Evolutionary conservation across 2,329 filamentous ascomycete species (phyloP), one percentile per base, ranked within the genome.

Genomic region (Ophiostoma novo-ulmi): DNA sequence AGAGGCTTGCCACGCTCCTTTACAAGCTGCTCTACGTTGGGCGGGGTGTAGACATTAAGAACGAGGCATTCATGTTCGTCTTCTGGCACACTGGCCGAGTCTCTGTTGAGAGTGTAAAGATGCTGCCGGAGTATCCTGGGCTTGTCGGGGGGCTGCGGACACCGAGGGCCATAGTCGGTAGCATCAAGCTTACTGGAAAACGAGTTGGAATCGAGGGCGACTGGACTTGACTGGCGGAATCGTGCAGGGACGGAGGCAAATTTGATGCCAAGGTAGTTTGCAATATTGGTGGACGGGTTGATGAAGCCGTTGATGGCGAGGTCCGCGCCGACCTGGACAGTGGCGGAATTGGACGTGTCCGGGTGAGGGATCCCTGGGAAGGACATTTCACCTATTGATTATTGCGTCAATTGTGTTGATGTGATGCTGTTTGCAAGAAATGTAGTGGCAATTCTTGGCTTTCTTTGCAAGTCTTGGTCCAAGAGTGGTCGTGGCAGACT

Each of bases 201-300:
- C 14, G 44, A 14, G 0, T 36, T 10, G 26, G 44, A n/a, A 0
- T 36, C 10, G 36, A 67, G 68, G 35, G 64, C 35, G 10, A 71
- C 17, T 11, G n/a, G 70, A 44, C 44, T 20, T 1, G 71, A 70
- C 22, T 70, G 70, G 41, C 71, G 70, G 17, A 72, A 72, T 4
- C 71, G 71, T 10, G 70, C 70, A 4, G 71, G 68, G 36, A 71
- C 61, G n/a, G 36, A 22, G 0, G 68, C 71, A 22, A 68, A 72
- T 11, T 68, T 68, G 31, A 72, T 52, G 36, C 69, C 69, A 41
- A 72, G 71, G 38, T 70, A 72, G 68, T 72, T 72, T 68, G 70
- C 68, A 26, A 72, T 70, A 65, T 70, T 68, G 48, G 68, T 68
- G 17, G 65, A 69, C 17, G 71, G 63, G 63, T 65, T 70, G 20